A percentile compares a stretch with the other conserved stretches of the same genome.
Conservation (phyloP, 495 filamentous ascomycete genomes). For the Talaromyces thailandensis region DNA sequence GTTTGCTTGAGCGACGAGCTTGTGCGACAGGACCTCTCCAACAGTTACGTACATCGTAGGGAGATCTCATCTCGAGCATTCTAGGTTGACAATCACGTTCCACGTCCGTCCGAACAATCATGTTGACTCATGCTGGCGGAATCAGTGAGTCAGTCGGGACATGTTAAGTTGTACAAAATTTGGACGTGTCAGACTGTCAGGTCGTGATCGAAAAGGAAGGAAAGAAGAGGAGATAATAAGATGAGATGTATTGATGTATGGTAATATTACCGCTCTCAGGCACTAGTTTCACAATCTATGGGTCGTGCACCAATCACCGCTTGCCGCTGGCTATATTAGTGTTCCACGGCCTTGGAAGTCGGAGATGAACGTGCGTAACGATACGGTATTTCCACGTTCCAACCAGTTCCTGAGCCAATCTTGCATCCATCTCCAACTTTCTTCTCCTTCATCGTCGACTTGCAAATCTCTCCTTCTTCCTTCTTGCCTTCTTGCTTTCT, state of each 20-base stretch:
- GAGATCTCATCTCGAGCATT: too few relatives aligned
- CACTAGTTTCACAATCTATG: not conserved
- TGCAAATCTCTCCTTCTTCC: not conserved
- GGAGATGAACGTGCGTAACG: not conserved
- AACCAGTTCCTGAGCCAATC: not conserved
- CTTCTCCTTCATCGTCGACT: not conserved
- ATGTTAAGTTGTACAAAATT: not conserved
- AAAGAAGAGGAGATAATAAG: not conserved
- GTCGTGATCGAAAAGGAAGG: not conserved
- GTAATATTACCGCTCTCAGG: not conserved
- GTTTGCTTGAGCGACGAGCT: not conserved
- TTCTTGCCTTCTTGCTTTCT: not conserved
- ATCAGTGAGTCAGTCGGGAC: not conserved
- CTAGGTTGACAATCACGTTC: not conserved
- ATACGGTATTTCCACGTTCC: not conserved
- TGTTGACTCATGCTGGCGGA: not conserved
- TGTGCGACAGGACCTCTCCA: not conserved
- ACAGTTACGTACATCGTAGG: too few relatives aligned
- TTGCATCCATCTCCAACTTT: not conserved
- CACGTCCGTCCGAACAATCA: not conserved
- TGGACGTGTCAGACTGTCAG: not conserved
- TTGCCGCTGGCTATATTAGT: not conserved
- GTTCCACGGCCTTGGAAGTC: not conserved
- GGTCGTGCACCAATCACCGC: not conserved
- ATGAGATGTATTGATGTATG: not conserved